Evolutionary conservation across 345 rosid genomes (phyloP).

Genomic region (Erysimum cheiranthoides): DNA sequence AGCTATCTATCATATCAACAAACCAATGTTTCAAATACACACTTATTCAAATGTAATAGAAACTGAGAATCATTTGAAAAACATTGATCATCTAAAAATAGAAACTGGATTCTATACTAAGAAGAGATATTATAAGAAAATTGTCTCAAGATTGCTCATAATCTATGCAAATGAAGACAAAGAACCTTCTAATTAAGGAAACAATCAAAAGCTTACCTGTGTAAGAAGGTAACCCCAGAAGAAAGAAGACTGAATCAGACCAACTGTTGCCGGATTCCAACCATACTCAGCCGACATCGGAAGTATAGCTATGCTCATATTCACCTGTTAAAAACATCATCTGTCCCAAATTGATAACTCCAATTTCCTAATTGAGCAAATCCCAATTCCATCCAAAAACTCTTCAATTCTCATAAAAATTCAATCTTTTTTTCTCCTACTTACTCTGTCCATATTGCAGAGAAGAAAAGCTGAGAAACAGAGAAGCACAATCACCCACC

Average conservation of each 20-base stretch:
- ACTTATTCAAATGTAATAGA: not conserved
- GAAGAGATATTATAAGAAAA: too few relatives aligned
- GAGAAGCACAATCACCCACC: slow-evolving; percentile 84
- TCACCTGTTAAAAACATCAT: slow-evolving; percentile 69
- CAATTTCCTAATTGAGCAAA: slow-evolving; percentile 17
- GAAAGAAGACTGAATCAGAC: slow-evolving; percentile 92
- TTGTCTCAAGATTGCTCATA: too few relatives aligned
- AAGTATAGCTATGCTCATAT: slow-evolving; percentile 97
- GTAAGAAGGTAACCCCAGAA: slow-evolving; percentile 99
- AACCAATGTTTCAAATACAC: not conserved
- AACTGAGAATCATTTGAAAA: not conserved
- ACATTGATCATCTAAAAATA: slow-evolving; percentile 3
- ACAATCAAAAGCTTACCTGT: slow-evolving; percentile 52
- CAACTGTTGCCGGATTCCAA: slow-evolving; percentile 90
- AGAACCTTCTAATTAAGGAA: not conserved
- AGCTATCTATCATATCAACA: slow-evolving; percentile 64
- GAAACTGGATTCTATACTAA: too few relatives aligned
- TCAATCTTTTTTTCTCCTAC: slow-evolving; percentile 5
- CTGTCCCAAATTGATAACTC: slow-evolving; percentile 37
- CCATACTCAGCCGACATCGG: slow-evolving; percentile 96
- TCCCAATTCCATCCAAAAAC: not conserved
- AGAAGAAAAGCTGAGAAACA: slow-evolving; percentile 91
- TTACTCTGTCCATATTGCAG: slow-evolving; percentile 93
- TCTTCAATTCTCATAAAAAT: not conserved
- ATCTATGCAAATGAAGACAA: not conserved